Conservation (phyloP, 2,329 filamentous ascomycete species). For the Didymella glomerata region DNA sequence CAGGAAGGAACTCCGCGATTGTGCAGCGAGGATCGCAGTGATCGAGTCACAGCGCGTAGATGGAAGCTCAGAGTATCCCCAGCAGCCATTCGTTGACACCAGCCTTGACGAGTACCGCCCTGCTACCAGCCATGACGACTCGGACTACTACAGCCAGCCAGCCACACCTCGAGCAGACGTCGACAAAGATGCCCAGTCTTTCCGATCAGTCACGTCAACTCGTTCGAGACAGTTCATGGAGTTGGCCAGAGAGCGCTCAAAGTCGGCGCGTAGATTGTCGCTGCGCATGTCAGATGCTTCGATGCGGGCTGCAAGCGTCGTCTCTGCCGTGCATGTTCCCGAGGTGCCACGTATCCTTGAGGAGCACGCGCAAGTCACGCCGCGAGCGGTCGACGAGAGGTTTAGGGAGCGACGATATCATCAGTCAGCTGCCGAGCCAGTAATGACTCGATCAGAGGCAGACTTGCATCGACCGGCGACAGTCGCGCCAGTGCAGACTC, state of each 20-base stretch:
- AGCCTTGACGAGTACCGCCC: constrained; percentile 48
- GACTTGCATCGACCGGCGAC: constrained; percentile 14
- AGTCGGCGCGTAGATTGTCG: constrained; percentile 40
- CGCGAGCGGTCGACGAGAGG: constrained; percentile 20
- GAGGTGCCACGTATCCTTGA: constrained; percentile 36
- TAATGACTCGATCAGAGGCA: background rate
- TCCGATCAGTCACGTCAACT: constrained; percentile 30
- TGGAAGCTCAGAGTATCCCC: constrained; percentile 28
- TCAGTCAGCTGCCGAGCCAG: constrained; percentile 5
- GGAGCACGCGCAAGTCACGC: constrained; percentile 19
- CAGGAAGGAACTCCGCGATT: constrained; percentile 32
- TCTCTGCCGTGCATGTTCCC: constrained; percentile 24
- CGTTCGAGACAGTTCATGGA: constrained; percentile 45
- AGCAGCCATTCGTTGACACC: constrained; percentile 30
- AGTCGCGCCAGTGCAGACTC: constrained; percentile 24
- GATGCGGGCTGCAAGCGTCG: constrained; percentile 29
- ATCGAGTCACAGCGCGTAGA: constrained; percentile 31
- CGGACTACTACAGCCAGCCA: constrained; percentile 51
- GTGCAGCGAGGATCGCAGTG: constrained; percentile 32
- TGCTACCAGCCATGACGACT: constrained; percentile 49
- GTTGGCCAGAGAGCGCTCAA: constrained; percentile 35
- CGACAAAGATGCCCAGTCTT: constrained; percentile 4
- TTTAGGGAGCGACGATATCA: constrained; percentile 14
- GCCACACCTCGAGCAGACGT: constrained; percentile 34
- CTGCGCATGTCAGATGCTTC: constrained; percentile 46